Evolutionary conservation across 805 yeast species (phyloP).

Genomic region (Maudiozyma bulderi): DNA sequence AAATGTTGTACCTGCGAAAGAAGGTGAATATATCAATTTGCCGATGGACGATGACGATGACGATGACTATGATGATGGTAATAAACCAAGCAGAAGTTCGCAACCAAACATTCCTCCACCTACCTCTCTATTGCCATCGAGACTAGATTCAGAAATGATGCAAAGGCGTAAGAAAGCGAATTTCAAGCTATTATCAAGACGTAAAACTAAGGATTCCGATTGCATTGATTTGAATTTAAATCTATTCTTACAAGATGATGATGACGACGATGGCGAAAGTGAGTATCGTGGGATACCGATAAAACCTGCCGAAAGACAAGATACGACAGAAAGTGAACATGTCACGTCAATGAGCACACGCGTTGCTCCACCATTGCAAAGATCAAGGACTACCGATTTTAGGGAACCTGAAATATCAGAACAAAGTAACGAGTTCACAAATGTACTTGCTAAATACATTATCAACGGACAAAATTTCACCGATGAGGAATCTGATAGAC

Average conservation of each 20-base stretch:
- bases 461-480: constrained; percentile 14
- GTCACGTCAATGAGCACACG: too few relatives aligned
- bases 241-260: constrained; percentile 8
- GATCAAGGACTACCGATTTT: not conserved
- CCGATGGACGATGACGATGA: not conserved
- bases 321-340: too few relatives aligned
- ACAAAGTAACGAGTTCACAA: not conserved
- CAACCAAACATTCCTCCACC: not conserved
- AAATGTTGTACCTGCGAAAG: too few relatives aligned
- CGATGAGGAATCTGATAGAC: constrained; percentile 14
- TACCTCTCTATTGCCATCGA: too few relatives aligned
- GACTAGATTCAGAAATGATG: not conserved
- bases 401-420: not conserved
- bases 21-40: too few relatives aligned
- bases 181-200: not conserved
- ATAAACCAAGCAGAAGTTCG: not conserved
- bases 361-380: not conserved
- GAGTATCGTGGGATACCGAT: too few relatives aligned
- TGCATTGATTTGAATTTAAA: constrained; percentile 11
- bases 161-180: not conserved
- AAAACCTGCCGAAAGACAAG: not conserved
- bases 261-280: not conserved
- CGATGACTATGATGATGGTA: not conserved
- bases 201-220: not conserved
- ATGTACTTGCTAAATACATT: constrained; percentile 13